Percentiles rank a stretch among this genome's conserved stretches.
phyloP scores from a whole-genome alignment of 164 flowering plant genomes.

The Hamamelis virginiana region DNA sequence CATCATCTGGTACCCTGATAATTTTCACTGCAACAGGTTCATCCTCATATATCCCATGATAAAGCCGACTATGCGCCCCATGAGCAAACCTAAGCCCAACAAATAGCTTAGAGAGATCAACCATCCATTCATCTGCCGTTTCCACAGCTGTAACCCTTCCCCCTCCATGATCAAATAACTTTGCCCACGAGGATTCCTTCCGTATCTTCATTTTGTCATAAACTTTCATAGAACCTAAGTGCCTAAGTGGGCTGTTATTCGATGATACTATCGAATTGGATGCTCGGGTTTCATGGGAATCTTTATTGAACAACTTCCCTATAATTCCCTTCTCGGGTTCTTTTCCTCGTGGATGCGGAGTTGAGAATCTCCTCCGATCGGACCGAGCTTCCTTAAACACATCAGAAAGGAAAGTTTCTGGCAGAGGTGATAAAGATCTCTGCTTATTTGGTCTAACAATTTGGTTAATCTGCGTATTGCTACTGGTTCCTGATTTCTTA shows the following conservation, averaged over 20 bases:
- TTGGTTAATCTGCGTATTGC: conserved; percentile 9
- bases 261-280: conserved; percentile 16
- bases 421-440: conserved; percentile 68
- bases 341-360: conserved; percentile 57
- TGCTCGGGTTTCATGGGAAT: conserved; percentile 19
- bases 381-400: conserved; percentile 73
- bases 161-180: conserved; percentile 72
- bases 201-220: conserved; percentile 37
- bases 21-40: conserved; percentile 82
- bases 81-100: conserved; percentile 74
- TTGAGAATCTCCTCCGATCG: conserved; percentile 57
- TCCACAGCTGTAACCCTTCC: conserved; percentile 76
- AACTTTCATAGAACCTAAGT: conserved; percentile 40
- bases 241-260: conserved; percentile 33
- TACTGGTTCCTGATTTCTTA: conserved; percentile 11
- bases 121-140: conserved; percentile 55
- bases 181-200: conserved; percentile 70
- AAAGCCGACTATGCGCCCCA: conserved; percentile 85
- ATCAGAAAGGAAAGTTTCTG: conserved; percentile 48
- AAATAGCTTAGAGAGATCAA: conserved; percentile 72
- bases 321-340: conserved; percentile 37
- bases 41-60: conserved; percentile 78
- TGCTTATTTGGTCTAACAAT: conserved; percentile 33
- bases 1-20: conserved; percentile 72
- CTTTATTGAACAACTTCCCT: conserved; percentile 31